A percentile compares a stretch with the other conserved stretches of the same genome.
phyloP scores from a whole-genome alignment of 1,284 basidiomycete species.

The Tetrapyrgos nigripes region DNA sequence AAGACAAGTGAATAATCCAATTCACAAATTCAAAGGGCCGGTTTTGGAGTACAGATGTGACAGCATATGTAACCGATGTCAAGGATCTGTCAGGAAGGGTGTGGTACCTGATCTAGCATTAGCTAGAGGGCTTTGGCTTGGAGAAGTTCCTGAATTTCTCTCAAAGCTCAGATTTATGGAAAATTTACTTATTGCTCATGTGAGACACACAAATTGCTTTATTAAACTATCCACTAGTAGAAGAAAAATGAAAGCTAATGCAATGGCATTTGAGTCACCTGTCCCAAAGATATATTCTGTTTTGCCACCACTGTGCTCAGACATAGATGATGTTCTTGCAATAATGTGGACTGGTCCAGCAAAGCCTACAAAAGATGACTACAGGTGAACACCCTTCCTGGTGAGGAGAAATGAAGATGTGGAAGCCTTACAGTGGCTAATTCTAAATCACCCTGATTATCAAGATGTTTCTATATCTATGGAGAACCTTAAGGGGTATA shows the following conservation, averaged over 20 bases:
- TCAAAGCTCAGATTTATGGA: slow-evolving; percentile 29
- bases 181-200: slow-evolving; percentile 23
- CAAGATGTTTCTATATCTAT: slow-evolving; percentile 27
- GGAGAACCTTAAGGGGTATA: not conserved
- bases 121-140: slow-evolving; percentile 45
- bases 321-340: slow-evolving; percentile 2
- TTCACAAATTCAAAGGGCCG: slow-evolving; percentile 8
- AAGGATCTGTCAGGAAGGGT: slow-evolving; percentile 18
- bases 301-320: slow-evolving; percentile 2
- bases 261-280: slow-evolving; percentile 22
- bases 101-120: slow-evolving; percentile 33
- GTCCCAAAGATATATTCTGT: slow-evolving; percentile 26
- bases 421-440: slow-evolving; percentile 36
- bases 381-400: slow-evolving; percentile 28
- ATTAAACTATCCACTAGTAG: slow-evolving; percentile 19
- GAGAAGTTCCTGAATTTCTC: slow-evolving; percentile 36
- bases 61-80: slow-evolving; percentile 22
- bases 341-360: not conserved
- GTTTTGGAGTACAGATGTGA: slow-evolving; percentile 22
- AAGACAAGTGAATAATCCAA: not conserved
- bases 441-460: slow-evolving; percentile 36
- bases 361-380: slow-evolving; percentile 22
- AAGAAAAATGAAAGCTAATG: slow-evolving; percentile 31
- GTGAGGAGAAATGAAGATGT: slow-evolving; percentile 26
- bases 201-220: not conserved